These are phyloP conservation scores for Clarireedia homoeocarpa DNA, from an alignment of 2,329 filamentous ascomycete genomes.

Conservation along the genomic window DNA sequence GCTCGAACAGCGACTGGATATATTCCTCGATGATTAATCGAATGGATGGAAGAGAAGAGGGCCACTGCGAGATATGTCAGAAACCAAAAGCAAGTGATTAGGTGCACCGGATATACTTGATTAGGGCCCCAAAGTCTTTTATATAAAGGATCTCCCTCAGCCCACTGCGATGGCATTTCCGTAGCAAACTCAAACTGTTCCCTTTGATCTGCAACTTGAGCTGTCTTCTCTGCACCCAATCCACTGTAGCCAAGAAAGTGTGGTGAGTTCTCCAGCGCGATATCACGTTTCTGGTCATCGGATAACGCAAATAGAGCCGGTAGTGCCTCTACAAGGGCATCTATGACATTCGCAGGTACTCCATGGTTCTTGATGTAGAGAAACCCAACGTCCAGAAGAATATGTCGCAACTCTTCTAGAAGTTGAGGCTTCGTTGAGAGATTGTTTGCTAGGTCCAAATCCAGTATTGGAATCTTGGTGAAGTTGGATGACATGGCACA, in stretches of 20 bases:
- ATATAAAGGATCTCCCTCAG: conserved; percentile 6
- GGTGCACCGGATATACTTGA: not conserved
- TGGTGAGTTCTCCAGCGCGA: conserved; percentile 1
- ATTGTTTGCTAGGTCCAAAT: not conserved
- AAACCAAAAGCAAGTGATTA: not conserved
- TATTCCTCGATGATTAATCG: not conserved
- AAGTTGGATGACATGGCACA: conserved; percentile 6
- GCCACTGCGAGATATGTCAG: not conserved
- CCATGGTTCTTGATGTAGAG: conserved; percentile 5
- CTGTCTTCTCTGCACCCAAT: conserved; percentile 3
- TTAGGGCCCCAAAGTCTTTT: conserved; percentile 1
- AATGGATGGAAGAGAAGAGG: not conserved
- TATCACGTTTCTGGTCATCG: not conserved
- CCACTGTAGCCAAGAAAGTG: conserved; percentile 4
- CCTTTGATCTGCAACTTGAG: conserved; percentile 1
- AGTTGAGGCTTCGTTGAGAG: not conserved
- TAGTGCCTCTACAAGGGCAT: not conserved
- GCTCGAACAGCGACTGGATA: not conserved
- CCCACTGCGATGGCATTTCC: not conserved
- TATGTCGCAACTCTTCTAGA: conserved; percentile 1
- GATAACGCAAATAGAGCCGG: not conserved
- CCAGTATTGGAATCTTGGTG: not conserved
- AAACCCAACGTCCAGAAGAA: conserved; percentile 3
- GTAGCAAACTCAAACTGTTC: conserved; percentile 9
- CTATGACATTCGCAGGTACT: not conserved